Evolutionary conservation across 345 rosid genomes (phyloP).

Genomic region (Citrus maxima): DNA sequence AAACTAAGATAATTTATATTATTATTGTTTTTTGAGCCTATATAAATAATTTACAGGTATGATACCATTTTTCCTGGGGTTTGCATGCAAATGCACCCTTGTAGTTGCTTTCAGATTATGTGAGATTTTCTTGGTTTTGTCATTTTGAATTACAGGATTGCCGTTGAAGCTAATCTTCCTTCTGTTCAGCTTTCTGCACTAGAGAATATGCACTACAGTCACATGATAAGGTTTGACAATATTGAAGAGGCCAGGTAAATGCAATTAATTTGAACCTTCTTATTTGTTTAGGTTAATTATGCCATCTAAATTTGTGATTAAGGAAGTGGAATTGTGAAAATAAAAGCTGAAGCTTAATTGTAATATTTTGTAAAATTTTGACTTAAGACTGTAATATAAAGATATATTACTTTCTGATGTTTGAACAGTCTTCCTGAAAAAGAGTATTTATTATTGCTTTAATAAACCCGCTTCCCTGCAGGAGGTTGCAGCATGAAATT

Average conservation of each 20-base stretch:
- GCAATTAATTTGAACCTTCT: background rate
- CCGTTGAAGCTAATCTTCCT: slow-evolving; percentile 66
- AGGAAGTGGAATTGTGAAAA: slow-evolving; percentile 12
- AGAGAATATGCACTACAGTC: slow-evolving; percentile 91
- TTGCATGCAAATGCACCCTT: background rate
- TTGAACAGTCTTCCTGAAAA: background rate
- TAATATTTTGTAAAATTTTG: background rate
- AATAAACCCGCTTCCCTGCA: slow-evolving; percentile 25
- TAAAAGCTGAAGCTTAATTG: background rate
- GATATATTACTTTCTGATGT: background rate
- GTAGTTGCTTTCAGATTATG: background rate
- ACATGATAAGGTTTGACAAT: slow-evolving; percentile 92
- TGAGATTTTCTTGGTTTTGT: slow-evolving; percentile 3
- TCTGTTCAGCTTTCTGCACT: slow-evolving; percentile 72
- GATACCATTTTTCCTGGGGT: background rate
- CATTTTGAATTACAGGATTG: slow-evolving; percentile 52
- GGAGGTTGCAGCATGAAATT: slow-evolving; percentile 72
- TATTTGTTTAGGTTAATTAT: slow-evolving; percentile 3
- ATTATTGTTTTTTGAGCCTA: background rate
- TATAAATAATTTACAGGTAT: background rate
- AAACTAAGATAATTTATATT: too few relatives aligned
- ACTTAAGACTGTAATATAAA: background rate
- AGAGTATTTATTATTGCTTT: slow-evolving; percentile 1
- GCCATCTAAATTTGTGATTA: background rate
- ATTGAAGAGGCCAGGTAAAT: slow-evolving; percentile 75